phyloP scores from a whole-genome alignment of 805 yeast genomes.

The Barnettozyma sp. region DNA sequence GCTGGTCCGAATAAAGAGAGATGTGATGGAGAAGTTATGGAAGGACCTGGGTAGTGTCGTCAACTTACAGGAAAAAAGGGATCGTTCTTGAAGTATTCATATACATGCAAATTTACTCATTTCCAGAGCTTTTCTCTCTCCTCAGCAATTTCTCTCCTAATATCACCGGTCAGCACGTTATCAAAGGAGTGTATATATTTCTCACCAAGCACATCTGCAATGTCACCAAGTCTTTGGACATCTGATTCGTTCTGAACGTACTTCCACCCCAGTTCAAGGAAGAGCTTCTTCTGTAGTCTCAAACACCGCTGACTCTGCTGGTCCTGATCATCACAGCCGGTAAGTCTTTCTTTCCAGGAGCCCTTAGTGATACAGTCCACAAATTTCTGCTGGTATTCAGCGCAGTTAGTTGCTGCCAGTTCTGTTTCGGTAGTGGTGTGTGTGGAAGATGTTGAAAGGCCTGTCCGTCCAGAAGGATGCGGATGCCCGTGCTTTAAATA shows the following conservation, averaged over 20 bases:
- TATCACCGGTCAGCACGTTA: constrained; percentile 6
- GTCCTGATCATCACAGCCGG: constrained; percentile 14
- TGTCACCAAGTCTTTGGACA: constrained; percentile 9
- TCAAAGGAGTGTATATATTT: constrained; percentile 10
- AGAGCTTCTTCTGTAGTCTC: constrained; percentile 14
- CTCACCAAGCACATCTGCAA: constrained; percentile 17
- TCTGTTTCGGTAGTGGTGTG: background rate
- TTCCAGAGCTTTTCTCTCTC: constrained; percentile 18
- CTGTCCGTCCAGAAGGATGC: background rate
- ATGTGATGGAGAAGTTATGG: constrained; percentile 46
- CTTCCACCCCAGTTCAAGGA: constrained; percentile 14
- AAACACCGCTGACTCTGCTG: constrained; percentile 14
- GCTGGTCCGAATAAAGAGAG: constrained; percentile 46
- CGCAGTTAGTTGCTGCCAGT: constrained; percentile 16
- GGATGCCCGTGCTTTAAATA: background rate
- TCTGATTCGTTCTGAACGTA: constrained; percentile 8
- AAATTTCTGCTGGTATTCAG: constrained; percentile 18
- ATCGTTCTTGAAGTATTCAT: no score
- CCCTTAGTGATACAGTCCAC: constrained; percentile 19
- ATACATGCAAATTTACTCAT: background rate
- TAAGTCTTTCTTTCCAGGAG: constrained; percentile 13
- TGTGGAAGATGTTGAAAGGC: background rate
- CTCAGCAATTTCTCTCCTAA: constrained; percentile 11
- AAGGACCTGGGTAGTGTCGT: constrained; percentile 24
- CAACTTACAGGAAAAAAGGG: constrained; percentile 3